Evolutionary conservation across 2,329 filamentous ascomycete genomes (phyloP).

Genomic region (Chaetothyriales sp.): DNA sequence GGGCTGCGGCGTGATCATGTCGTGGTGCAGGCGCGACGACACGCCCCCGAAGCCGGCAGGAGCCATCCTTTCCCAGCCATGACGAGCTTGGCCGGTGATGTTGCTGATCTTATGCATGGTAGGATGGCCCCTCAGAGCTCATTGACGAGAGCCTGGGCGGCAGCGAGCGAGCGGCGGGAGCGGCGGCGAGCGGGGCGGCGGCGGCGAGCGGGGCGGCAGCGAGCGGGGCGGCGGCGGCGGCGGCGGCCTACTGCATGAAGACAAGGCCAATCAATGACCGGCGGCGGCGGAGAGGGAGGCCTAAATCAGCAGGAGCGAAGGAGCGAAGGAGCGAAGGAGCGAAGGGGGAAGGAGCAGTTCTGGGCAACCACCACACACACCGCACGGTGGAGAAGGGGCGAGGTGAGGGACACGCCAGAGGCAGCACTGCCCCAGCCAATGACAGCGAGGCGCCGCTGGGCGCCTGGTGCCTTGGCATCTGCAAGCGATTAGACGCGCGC

Average conservation of each 20-base stretch:
- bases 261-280: not conserved
- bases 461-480: not conserved
- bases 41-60: constrained; percentile 42
- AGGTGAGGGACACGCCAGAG: no score
- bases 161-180: not conserved
- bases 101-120: constrained; percentile 56
- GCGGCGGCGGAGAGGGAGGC: not conserved
- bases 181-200: no score
- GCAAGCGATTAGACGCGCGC: not conserved
- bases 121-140: constrained; percentile 1
- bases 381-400: no score
- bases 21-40: constrained; percentile 46
- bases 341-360: not conserved
- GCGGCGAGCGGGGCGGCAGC: not conserved
- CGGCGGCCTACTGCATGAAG: not conserved
- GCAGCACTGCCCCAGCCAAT: no score
- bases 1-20: constrained; percentile 37
- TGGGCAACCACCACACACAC: no score
- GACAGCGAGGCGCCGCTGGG: not conserved
- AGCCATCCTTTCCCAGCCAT: constrained; percentile 56
- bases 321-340: not conserved
- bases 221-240: not conserved
- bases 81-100: constrained; percentile 51
- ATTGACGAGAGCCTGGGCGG: not conserved
- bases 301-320: not conserved